phyloP scores from a whole-genome alignment of 305 asterid genomes.

The Ilex paraguariensis region DNA sequence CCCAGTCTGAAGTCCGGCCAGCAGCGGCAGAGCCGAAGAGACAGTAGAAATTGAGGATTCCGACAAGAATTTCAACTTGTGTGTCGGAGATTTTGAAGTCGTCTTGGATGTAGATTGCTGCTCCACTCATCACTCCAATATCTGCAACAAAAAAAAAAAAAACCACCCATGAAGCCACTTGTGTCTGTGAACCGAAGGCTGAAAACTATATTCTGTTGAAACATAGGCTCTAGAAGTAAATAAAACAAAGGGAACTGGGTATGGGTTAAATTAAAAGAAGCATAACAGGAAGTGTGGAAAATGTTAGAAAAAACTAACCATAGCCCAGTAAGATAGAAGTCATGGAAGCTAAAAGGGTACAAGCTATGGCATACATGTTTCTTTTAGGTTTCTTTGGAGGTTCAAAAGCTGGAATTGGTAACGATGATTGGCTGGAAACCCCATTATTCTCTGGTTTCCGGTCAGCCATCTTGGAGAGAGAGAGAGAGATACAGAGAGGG shows the following conservation, averaged over 20 bases:
- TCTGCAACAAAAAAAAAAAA: constrained; percentile 29
- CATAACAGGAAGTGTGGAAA: neutral
- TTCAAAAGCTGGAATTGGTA: neutral
- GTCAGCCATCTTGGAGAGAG: constrained; percentile 4
- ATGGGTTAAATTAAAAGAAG: too few species aligned
- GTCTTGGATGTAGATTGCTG: constrained; percentile 44
- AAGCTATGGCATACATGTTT: constrained; percentile 20
- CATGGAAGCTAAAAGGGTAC: constrained; percentile 22
- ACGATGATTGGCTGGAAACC: neutral
- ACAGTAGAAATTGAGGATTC: constrained; percentile 55
- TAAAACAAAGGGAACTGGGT: too few species aligned
- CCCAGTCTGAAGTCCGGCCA: constrained; percentile 75
- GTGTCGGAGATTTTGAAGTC: constrained; percentile 30
- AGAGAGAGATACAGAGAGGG: neutral
- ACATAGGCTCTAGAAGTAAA: too few species aligned
- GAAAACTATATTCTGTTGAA: too few species aligned
- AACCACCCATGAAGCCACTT: neutral
- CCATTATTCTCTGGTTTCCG: neutral
- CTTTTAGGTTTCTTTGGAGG: constrained; percentile 5
- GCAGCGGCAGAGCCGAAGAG: constrained; percentile 74
- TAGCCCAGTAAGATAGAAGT: constrained; percentile 23
- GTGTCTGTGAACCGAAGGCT: too few species aligned
- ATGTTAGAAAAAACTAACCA: constrained; percentile 1
- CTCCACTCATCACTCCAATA: constrained; percentile 85
- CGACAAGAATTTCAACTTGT: constrained; percentile 55